Base-by-base conservation (phyloP, 306 rosid genomes). In the Purshia tridentata region DNA sequence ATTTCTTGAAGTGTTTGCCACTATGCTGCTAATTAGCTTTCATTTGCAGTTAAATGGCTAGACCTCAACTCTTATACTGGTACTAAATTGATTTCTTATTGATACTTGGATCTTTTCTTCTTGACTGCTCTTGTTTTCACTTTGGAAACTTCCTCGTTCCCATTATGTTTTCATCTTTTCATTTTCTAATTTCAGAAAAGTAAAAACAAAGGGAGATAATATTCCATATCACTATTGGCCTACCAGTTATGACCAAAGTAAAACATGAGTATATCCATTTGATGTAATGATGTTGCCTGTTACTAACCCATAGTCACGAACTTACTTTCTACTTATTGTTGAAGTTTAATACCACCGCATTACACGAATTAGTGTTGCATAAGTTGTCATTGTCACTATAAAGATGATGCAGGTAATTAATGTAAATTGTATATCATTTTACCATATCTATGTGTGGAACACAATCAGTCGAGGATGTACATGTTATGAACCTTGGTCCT, bases 201-300 rank as follows among this genome's bases (percentile, higher is more conserved):
- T 49, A 20, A 49, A 69, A 20, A 4, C 12, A 39, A 69, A 69
- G 23, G 19, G 29, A 29, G 48, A 45, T 41, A 9, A n/a, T 69
- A 1, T 41, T n/a, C 48, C 37, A 22, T 23, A 12, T 59, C 57
- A 48, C 9, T 48, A 29, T 35, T 50, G 22, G 68, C 58, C 29
- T 67, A 12, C 49, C 79, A 51, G 5, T 73, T 74, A 64, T 9
- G 77, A 22, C 57, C 42, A 52, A 40, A 6, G 45, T 74, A 55
- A 74, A 74, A 20, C 22, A 14, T 42, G 20, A 45, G 16, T 2
- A 45, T 9, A 5, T 18, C 53, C 47, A 46, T 67, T 54, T 57
- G 57, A 58, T 56, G 55, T 45, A 67, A 57, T 57, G 73, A 65
- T 72, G 51, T 58, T 61, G 41, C 20, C 37, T 15, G 22, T 23